Base-by-base conservation (phyloP, 2,329 filamentous ascomycete species). In the Seiridium unicorne region DNA sequence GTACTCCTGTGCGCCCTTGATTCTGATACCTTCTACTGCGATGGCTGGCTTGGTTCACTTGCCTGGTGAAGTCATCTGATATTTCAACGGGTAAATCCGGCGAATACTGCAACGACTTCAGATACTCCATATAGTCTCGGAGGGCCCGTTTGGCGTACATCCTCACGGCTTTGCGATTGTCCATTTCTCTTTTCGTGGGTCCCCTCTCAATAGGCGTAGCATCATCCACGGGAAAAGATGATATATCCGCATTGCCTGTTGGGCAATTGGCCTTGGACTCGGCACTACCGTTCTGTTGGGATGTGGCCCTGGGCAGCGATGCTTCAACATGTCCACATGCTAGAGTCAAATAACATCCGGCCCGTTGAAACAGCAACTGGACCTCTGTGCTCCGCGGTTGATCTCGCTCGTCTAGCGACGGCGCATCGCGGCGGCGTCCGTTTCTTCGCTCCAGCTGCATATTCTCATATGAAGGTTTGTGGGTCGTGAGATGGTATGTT, bases 71-170 rank as follows among this genome's bases (percentile, higher is more conserved):
- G 31, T 84, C 82, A 62, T 86, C 83, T 18, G 81, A 83, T 34
- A 86, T 75, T 49, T 86, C 82, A 49, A 84, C 74, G 6, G 89
- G 84, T 47, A 91, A 73, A 54, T 90, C 84, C 0, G 91, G 90
- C 0, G 91, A 90, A 74, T 95, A 95, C 68, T 95, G 89, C 63
- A 95, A 88, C 61, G 87, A 80, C 1, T 86, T 85, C 44, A 96
- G 77, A 69, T 91, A 95, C 31, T 84, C 79, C 66, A 88, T 79
- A 70, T 90, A 93, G 74, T 95, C 91, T 61, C 88, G 84, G 31
- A 95, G 75, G 1, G 91, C 91, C 59, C 88, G 84, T 73, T 91
- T 93, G 3, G 91, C 91, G 73, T 89, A 88, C 1, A 82, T 81
- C 66, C 91, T 90, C 65, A 94, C 88, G 34, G 83, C 76, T 72